Evolutionary conservation across 306 rosid genomes (phyloP).

Genomic region (Castanea crenata): DNA sequence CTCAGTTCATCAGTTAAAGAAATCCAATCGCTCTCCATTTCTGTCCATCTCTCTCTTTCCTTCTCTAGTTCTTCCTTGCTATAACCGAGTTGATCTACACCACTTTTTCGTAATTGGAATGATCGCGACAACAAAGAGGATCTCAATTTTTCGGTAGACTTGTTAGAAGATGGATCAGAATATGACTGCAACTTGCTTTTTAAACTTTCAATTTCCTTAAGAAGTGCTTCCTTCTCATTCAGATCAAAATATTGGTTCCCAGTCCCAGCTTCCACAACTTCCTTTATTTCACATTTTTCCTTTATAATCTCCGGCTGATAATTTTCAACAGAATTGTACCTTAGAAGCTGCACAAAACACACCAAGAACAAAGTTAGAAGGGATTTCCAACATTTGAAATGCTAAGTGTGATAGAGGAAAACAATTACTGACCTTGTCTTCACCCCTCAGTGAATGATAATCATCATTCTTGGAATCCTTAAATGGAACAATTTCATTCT

Average conservation of each 20-base stretch:
- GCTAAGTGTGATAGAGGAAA: not conserved
- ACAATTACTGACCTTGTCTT: conserved; percentile 30
- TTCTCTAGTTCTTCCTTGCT: conserved; percentile 64
- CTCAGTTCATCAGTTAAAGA: conserved; percentile 89
- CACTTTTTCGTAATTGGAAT: conserved; percentile 63
- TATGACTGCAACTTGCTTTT: conserved; percentile 63
- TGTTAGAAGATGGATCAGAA: conserved; percentile 46
- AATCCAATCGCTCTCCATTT: conserved; percentile 99
- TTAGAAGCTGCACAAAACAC: conserved; percentile 38
- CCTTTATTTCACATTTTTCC: conserved; percentile 73
- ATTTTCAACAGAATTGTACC: conserved; percentile 21
- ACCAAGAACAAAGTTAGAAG: conserved; percentile 15
- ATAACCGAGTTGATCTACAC: conserved; percentile 31
- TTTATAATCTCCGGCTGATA: conserved; percentile 35
- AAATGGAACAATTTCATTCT: conserved; percentile 21
- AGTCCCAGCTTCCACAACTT: conserved; percentile 53
- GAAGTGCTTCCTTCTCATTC: conserved; percentile 84
- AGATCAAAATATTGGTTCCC: conserved; percentile 41
- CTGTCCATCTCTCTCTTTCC: conserved; percentile 91
- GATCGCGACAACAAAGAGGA: conserved; percentile 80
- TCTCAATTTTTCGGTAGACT: conserved; percentile 74
- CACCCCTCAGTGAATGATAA: conserved; percentile 14
- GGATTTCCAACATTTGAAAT: conserved; percentile 24
- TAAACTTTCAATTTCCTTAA: conserved; percentile 72
- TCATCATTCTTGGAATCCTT: conserved; percentile 33